phyloP scores from a whole-genome alignment of 2,329 filamentous ascomycete species.

The Monosporascus sp. region DNA sequence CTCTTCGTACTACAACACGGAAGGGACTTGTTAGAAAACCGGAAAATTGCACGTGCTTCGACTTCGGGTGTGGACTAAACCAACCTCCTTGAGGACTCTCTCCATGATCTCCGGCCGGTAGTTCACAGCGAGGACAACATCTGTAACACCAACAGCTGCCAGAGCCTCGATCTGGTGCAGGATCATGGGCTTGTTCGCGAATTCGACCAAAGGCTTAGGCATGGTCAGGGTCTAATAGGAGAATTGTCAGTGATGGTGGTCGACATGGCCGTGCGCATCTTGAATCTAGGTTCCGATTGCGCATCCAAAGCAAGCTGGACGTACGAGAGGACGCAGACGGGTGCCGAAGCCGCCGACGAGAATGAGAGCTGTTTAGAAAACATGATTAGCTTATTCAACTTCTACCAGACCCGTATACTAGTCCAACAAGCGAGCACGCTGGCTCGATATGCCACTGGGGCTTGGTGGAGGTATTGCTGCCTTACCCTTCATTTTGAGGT shows the following conservation, averaged over 20 bases:
- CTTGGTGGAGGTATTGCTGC: not conserved
- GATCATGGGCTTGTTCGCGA: constrained; percentile 99
- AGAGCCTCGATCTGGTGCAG: constrained; percentile 95
- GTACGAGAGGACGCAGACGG: constrained; percentile 89
- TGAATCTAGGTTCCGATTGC: not conserved
- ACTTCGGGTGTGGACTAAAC: constrained; percentile 20
- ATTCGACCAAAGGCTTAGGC: constrained; percentile 96
- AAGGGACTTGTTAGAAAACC: constrained; percentile 6
- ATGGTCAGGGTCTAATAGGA: constrained; percentile 78
- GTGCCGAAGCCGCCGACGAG: constrained; percentile 99
- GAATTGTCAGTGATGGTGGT: constrained; percentile 16
- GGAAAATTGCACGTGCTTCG: constrained; percentile 8
- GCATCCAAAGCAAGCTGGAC: constrained; percentile 27
- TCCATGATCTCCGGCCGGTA: constrained; percentile 99
- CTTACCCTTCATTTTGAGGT: constrained; percentile 36
- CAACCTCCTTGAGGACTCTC: constrained; percentile 80
- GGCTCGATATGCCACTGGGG: not conserved
- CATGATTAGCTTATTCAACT: not conserved
- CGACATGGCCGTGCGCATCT: not conserved
- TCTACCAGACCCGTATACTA: not conserved
- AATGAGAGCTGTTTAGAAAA: constrained; percentile 69
- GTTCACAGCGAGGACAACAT: constrained; percentile 97
- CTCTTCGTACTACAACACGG: constrained; percentile 66
- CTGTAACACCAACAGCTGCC: constrained; percentile 87
- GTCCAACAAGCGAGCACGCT: constrained; percentile 12